Evolutionary conservation across 1,139 yeast genomes (phyloP).

Genomic region (Groenewaldozyma auringiensis): DNA sequence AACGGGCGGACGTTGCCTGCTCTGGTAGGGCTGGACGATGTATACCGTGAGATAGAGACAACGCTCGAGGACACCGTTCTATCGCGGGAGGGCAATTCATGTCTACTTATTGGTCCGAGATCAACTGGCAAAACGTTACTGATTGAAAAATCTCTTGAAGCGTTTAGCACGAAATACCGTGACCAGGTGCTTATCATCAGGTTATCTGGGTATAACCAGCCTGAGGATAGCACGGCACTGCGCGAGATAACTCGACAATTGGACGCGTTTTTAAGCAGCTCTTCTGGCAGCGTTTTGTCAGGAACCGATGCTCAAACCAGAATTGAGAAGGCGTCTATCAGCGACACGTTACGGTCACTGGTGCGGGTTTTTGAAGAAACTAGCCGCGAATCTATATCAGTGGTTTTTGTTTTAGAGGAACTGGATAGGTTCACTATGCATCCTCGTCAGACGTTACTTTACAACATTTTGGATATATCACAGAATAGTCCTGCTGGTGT

Average conservation of each 20-base stretch:
- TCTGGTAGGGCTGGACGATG: conserved; percentile 26
- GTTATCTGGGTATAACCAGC: conserved; percentile 64
- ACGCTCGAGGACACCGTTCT: conserved; percentile 59
- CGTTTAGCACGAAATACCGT: conserved; percentile 36
- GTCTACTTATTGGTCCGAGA: conserved; percentile 71
- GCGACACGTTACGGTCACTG: conserved; percentile 47
- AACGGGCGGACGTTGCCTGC: conserved; percentile 19
- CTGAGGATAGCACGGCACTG: conserved; percentile 71
- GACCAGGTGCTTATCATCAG: conserved; percentile 48
- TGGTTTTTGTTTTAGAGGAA: conserved; percentile 76
- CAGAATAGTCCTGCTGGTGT: conserved; percentile 63
- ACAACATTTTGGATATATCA: conserved; percentile 81
- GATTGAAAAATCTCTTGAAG: conserved; percentile 48
- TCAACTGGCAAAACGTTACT: conserved; percentile 68
- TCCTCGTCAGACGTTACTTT: conserved; percentile 71
- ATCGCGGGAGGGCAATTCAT: conserved; percentile 74
- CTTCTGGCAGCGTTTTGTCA: conserved; percentile 5
- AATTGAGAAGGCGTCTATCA: conserved; percentile 43
- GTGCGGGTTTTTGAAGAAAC: conserved; percentile 35
- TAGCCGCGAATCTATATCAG: conserved; percentile 39
- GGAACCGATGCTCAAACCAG: neutral
- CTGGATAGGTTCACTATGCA: conserved; percentile 61
- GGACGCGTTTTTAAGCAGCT: conserved; percentile 38
- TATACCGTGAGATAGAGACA: conserved; percentile 41
- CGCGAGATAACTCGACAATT: conserved; percentile 81